phyloP scores from a whole-genome alignment of 768 basidiomycete genomes.

The Pleurotus sapidus region DNA sequence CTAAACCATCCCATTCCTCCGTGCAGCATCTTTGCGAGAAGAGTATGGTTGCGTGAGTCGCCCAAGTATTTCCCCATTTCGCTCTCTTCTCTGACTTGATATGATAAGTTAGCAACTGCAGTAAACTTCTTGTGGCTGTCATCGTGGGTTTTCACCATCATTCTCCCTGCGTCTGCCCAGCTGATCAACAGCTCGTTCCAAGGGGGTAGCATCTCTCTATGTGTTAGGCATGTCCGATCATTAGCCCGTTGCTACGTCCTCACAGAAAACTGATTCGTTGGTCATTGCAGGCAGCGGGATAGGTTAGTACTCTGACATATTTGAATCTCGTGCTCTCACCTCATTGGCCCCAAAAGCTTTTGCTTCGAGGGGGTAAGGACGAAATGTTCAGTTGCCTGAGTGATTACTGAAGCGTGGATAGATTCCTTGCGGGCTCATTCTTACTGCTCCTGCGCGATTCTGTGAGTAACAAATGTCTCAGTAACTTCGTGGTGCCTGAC shows the following conservation, averaged over 20 bases:
- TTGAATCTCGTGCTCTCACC: not conserved
- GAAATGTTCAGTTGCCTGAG: constrained; percentile 6
- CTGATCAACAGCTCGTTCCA: not conserved
- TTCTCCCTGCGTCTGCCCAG: too few species aligned
- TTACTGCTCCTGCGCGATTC: constrained; percentile 14
- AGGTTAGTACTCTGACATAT: not conserved
- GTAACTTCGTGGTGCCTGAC: not conserved
- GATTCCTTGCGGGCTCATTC: constrained; percentile 22
- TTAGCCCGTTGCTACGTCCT: not conserved
- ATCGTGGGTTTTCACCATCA: constrained; percentile 15
- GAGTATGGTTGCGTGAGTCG: constrained; percentile 24
- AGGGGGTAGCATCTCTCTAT: constrained; percentile 6
- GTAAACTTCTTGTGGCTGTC: constrained; percentile 11
- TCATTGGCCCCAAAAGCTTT: constrained; percentile 18
- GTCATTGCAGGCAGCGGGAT: not conserved
- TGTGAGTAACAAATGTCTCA: not conserved
- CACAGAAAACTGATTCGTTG: not conserved
- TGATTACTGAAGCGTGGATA: constrained; percentile 1
- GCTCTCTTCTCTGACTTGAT: not conserved
- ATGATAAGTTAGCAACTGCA: constrained; percentile 16
- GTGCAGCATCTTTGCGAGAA: constrained; percentile 21
- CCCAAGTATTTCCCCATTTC: not conserved
- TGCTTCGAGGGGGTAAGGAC: constrained; percentile 22
- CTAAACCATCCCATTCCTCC: not conserved
- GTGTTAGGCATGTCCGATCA: constrained; percentile 4